phyloP scores from a whole-genome alignment of 495 filamentous ascomycete genomes.

The Hamigera avellanea region DNA sequence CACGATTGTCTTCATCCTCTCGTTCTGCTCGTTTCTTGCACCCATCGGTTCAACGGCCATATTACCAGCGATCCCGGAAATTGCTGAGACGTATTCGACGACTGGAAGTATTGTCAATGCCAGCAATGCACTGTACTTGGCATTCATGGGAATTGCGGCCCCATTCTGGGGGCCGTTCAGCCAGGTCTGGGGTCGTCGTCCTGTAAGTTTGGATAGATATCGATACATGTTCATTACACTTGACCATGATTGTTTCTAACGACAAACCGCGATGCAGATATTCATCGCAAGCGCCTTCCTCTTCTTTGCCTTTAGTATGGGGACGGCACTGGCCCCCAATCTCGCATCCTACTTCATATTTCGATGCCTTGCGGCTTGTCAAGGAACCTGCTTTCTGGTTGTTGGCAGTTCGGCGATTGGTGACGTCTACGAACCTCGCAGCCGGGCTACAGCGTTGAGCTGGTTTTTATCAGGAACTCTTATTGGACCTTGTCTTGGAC shows the following conservation, averaged over 20 bases:
- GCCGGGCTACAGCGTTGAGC: conserved; percentile 55
- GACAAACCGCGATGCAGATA: conserved; percentile 26
- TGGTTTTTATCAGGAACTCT: conserved; percentile 62
- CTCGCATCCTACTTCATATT: conserved; percentile 58
- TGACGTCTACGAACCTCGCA: conserved; percentile 52
- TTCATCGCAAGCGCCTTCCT: conserved; percentile 43
- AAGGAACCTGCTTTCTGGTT: conserved; percentile 58
- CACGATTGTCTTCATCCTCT: conserved; percentile 49
- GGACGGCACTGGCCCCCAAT: conserved; percentile 56
- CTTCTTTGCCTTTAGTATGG: conserved; percentile 53
- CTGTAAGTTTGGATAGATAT: conserved; percentile 26
- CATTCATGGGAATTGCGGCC: conserved; percentile 58
- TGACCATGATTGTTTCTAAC: not conserved
- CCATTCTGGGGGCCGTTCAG: conserved; percentile 58
- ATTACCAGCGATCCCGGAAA: conserved; percentile 57
- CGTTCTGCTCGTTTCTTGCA: conserved; percentile 56
- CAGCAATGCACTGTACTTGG: conserved; percentile 56
- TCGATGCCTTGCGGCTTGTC: conserved; percentile 55
- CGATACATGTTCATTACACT: not conserved
- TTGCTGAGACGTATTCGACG: conserved; percentile 48
- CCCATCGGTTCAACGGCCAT: conserved; percentile 60
- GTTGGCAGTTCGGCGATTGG: conserved; percentile 54
- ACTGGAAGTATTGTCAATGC: conserved; percentile 56
- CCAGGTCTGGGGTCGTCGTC: conserved; percentile 52
- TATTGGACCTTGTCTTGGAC: conserved; percentile 59